phyloP scores from a whole-genome alignment of 495 filamentous ascomycete genomes.

The Trichoderma asperelloides region DNA sequence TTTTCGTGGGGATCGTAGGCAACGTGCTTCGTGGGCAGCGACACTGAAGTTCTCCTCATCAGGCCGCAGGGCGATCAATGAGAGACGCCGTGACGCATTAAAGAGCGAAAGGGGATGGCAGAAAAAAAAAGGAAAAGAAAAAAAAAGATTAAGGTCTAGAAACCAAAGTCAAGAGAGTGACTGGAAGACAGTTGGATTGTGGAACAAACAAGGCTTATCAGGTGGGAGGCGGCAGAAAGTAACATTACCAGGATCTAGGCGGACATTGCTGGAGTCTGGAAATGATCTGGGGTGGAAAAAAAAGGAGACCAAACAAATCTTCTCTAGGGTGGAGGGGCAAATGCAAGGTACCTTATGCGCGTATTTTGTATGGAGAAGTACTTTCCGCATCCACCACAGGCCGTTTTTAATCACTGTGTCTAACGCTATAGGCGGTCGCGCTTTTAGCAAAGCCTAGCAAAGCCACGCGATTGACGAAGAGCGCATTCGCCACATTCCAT shows the following conservation, averaged over 20 bases:
- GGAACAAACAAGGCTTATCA: neutral
- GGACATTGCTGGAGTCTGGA: neutral
- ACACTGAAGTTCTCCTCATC: constrained; percentile 53
- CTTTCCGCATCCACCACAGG: neutral
- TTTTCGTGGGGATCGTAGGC: constrained; percentile 52
- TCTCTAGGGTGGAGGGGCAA: neutral
- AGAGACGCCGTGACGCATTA: constrained; percentile 21
- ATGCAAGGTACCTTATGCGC: neutral
- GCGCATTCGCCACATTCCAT: constrained; percentile 3
- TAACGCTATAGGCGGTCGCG: neutral
- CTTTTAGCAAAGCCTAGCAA: neutral
- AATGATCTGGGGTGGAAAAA: neutral
- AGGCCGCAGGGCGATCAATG: constrained; percentile 18
- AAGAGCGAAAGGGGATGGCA: constrained; percentile 4
- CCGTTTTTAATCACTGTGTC: neutral
- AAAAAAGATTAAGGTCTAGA: constrained; percentile 7
- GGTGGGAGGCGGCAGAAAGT: neutral
- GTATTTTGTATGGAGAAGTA: neutral
- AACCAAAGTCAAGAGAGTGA: constrained; percentile 5
- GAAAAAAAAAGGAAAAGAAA: constrained; percentile 10
- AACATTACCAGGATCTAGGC: neutral
- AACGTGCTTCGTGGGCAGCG: constrained; percentile 47
- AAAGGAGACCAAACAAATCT: neutral
- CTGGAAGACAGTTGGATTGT: neutral
- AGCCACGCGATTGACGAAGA: neutral